Evolutionary conservation across 1,139 yeast genomes (phyloP), one percentile per base, ranked within the genome.

Genomic region (Geotrichum histeridarum): DNA sequence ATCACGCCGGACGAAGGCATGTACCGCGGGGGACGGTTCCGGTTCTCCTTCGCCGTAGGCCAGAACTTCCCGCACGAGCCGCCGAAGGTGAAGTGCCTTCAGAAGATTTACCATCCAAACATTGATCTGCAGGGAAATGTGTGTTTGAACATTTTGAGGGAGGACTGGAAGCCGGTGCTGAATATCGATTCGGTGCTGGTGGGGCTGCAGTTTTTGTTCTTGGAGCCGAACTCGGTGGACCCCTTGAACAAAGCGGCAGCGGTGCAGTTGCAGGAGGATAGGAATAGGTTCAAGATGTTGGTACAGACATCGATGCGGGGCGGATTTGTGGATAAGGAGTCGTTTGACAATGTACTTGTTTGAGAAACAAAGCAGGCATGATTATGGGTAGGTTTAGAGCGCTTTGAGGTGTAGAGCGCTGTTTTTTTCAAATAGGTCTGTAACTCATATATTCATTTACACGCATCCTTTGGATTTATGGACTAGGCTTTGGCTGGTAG

Each of bases 121-220:
- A 91, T 91, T 60, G 97, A 91, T 68, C 68, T 82, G 30, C 85
- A 86, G 48, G 99, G 99, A 1, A 91, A 90, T 65, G 87, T 93
- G 30, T 93, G 99, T 66, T 77, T 93, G 57, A 91, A 93, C 67
- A 90, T 93, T 45, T 74, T 93, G 58, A 75, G 98, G 60, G 96
- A 90, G 69, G 98, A 91, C 69, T 93, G 99, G 99, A 83, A 93
- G 36, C 98, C 99, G 0, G 96, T 90, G 1, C 76, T 93, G 62
- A 87, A 85, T 60, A 74, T 93, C 65, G 63, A 59, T 67, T 78
- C 93, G 5, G 83, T 93, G 22, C 76, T 91, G 61, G 84, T 91
- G 51, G 99, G 99, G 0, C 76, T 93, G 58, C 82, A 90, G 66
- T 90, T 86, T 66, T 76, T 93, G 60, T 89, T 93, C 64, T 74